A percentile compares a stretch with the other conserved stretches of the same genome.
These are phyloP conservation scores for Claviceps sp. DNA, from an alignment of 2,329 filamentous ascomycete species.

Conservation along the genomic window DNA sequence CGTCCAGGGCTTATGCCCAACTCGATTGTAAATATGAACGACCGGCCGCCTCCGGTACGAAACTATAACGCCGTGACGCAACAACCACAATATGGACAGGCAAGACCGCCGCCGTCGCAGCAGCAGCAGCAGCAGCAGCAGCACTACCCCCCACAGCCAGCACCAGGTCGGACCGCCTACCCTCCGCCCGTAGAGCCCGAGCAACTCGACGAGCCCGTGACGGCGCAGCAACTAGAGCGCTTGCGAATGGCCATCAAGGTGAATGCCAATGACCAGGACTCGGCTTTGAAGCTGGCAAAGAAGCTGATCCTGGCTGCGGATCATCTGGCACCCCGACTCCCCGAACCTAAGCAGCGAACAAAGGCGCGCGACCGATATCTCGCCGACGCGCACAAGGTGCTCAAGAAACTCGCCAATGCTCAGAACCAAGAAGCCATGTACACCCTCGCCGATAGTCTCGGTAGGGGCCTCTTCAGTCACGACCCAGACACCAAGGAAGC, in stretches of 20 bases:
- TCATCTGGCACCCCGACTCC: conserved; percentile 50
- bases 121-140: conserved; percentile 18
- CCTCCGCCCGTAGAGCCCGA: conserved; percentile 1
- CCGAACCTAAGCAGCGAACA: conserved; percentile 57
- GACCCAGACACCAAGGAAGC: conserved; percentile 83
- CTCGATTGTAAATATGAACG: conserved; percentile 40
- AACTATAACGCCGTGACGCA: conserved; percentile 38
- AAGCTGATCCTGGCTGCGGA: conserved; percentile 75
- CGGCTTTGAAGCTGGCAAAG: conserved; percentile 64
- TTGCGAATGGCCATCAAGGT: conserved; percentile 56
- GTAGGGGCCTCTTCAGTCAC: conserved; percentile 64
- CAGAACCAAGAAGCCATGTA: conserved; percentile 85
- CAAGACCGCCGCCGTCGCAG: conserved; percentile 19
- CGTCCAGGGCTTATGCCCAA: conserved; percentile 49
- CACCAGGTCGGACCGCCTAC: neutral
- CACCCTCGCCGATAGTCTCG: conserved; percentile 79
- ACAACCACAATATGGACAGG: conserved; percentile 9
- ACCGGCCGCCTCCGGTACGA: conserved; percentile 45
- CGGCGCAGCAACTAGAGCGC: conserved; percentile 62
- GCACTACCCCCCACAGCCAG: neutral
- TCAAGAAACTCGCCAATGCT: conserved; percentile 70
- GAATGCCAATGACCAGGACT: conserved; percentile 58
- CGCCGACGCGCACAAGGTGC: conserved; percentile 73
- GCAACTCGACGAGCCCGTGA: conserved; percentile 41
- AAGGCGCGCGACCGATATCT: conserved; percentile 75